Evolutionary conservation across 768 basidiomycete genomes (phyloP).

Genomic region (Tulasnella sp.): DNA sequence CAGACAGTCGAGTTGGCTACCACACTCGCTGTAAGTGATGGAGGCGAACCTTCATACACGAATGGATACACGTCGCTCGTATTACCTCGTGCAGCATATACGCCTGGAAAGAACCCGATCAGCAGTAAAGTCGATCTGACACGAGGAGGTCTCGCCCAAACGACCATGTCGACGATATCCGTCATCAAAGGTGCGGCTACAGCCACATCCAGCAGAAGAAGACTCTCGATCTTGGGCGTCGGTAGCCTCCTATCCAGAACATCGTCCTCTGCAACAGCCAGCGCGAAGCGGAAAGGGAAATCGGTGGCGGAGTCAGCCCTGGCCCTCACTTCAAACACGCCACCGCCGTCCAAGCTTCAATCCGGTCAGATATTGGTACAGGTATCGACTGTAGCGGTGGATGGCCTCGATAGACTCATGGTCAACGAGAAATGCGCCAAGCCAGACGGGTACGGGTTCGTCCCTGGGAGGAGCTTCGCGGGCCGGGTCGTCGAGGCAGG

Average conservation of each 20-base stretch:
- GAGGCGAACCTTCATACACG: neutral
- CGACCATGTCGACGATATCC: slow-evolving; percentile 76
- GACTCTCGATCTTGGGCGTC: neutral
- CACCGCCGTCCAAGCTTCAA: slow-evolving; percentile 63
- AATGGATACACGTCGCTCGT: slow-evolving; percentile 35
- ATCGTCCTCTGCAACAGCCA: neutral
- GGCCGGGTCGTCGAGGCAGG: slow-evolving; percentile 76
- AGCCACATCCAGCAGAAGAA: neutral
- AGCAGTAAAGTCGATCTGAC: slow-evolving; percentile 43
- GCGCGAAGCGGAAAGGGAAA: slow-evolving; percentile 3
- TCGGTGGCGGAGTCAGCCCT: slow-evolving; percentile 30
- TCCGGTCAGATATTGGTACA: slow-evolving; percentile 66
- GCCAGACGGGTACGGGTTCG: slow-evolving; percentile 42
- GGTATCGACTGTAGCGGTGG: slow-evolving; percentile 81
- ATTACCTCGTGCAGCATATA: slow-evolving; percentile 36
- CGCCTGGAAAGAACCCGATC: slow-evolving; percentile 24
- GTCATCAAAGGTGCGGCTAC: slow-evolving; percentile 20
- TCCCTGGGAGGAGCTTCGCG: slow-evolving; percentile 80
- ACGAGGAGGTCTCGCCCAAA: slow-evolving; percentile 65
- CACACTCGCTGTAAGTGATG: slow-evolving; percentile 22
- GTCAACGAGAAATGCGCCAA: slow-evolving; percentile 37
- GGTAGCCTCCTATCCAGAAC: neutral
- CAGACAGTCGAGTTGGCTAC: slow-evolving; percentile 27
- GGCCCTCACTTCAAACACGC: slow-evolving; percentile 58
- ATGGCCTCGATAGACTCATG: slow-evolving; percentile 58